Conservation (phyloP, 306 rosid genomes). For the Trichosanthes cucumerina region DNA sequence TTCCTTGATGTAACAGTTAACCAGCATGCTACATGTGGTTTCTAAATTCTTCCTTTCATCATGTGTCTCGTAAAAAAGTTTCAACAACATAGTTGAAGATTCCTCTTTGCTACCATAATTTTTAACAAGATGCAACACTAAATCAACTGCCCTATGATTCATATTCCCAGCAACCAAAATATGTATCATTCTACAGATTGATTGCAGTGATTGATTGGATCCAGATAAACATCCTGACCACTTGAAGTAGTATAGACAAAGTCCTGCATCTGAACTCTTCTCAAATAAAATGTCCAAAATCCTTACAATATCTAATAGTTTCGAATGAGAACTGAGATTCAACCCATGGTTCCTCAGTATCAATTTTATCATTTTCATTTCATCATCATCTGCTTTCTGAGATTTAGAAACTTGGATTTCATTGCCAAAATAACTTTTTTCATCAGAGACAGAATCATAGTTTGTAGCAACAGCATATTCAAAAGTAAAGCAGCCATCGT, state of each 20-base stretch:
- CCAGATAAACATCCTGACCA: constrained; percentile 22
- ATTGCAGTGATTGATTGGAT: constrained; percentile 11
- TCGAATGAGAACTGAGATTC: constrained; percentile 15
- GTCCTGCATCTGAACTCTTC: constrained; percentile 23
- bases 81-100: constrained; percentile 5
- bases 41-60: constrained; percentile 17
- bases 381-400: constrained; percentile 2
- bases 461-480: constrained; percentile 9
- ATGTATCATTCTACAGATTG: constrained; percentile 26
- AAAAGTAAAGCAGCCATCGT: constrained; percentile 9
- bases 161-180: constrained; percentile 28
- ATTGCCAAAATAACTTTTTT: background rate
- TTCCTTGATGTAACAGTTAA: constrained; percentile 19
- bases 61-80: constrained; percentile 10
- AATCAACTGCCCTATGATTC: constrained; percentile 29
- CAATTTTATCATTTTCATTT: constrained; percentile 11
- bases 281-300: constrained; percentile 22
- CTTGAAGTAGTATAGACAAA: constrained; percentile 21
- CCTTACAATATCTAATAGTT: constrained; percentile 4
- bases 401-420: background rate
- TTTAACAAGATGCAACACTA: constrained; percentile 16
- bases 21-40: constrained; percentile 24
- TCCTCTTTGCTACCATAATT: constrained; percentile 4
- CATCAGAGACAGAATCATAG: constrained; percentile 1
- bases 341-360: constrained; percentile 19